Evolutionary conservation across 2,329 filamentous ascomycete species (phyloP).

Genomic region (Colletotrichum abscissum): DNA sequence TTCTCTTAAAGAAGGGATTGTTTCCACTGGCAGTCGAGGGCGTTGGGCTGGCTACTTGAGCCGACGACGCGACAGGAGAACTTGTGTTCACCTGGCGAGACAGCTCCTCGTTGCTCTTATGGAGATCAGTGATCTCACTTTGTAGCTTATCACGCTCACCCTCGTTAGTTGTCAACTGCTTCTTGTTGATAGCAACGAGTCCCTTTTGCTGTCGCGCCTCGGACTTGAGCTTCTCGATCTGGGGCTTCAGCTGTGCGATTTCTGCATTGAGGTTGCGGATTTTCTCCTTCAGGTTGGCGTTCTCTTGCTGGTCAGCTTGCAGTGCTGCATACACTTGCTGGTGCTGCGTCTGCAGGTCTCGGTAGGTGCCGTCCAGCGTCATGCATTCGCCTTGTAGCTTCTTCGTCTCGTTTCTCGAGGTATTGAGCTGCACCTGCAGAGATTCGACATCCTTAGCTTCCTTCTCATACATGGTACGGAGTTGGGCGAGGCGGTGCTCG

Average conservation of each 20-base stretch:
- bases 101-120: conserved; percentile 70
- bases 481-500: conserved; percentile 86
- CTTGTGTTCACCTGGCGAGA: conserved; percentile 63
- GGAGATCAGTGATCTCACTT: conserved; percentile 77
- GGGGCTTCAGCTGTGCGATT: conserved; percentile 85
- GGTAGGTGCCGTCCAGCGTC: conserved; percentile 81
- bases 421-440: conserved; percentile 83
- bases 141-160: conserved; percentile 89
- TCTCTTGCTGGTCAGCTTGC: conserved; percentile 90
- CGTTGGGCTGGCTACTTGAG: conserved; percentile 75
- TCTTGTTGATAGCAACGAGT: conserved; percentile 97
- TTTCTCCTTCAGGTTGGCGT: conserved; percentile 84
- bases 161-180: conserved; percentile 92
- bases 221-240: conserved; percentile 91
- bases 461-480: conserved; percentile 90
- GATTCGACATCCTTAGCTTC: conserved; percentile 88
- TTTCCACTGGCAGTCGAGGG: conserved; percentile 79
- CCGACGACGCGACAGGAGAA: conserved; percentile 58
- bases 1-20: conserved; percentile 92
- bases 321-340: conserved; percentile 79
- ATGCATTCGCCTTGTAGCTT: conserved; percentile 88
- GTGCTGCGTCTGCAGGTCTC: conserved; percentile 86
- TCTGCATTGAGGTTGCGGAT: conserved; percentile 87
- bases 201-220: conserved; percentile 97
- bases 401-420: conserved; percentile 82